A percentile compares a stretch with the other conserved stretches of the same genome.
Evolutionary conservation across 106 monocot species (phyloP).

Genomic region (Cymbidium sinense): DNA sequence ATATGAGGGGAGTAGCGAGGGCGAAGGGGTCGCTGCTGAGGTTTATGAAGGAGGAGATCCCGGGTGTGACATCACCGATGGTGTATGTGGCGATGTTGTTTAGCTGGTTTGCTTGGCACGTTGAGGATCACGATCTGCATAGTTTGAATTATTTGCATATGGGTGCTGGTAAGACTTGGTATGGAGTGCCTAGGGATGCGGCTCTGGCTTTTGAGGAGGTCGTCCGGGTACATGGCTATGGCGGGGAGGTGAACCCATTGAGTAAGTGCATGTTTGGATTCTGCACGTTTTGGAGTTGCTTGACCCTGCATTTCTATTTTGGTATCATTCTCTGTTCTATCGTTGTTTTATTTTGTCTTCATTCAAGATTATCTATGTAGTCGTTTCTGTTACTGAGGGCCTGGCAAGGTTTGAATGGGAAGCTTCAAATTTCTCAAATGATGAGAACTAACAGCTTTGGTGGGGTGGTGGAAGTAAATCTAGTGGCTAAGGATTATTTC

Average conservation of each 20-base stretch:
- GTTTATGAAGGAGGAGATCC: slow-evolving; percentile 94
- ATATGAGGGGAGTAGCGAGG: slow-evolving; percentile 91
- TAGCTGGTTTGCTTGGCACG: slow-evolving; percentile 99
- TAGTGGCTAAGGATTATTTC: not conserved
- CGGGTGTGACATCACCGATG: slow-evolving; percentile 95
- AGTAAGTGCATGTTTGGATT: slow-evolving; percentile 36
- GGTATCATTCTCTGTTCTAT: not conserved
- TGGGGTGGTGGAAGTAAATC: not conserved
- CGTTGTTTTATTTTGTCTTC: not conserved
- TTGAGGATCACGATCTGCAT: slow-evolving; percentile 94
- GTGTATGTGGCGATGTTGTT: slow-evolving; percentile 93
- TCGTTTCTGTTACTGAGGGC: not conserved
- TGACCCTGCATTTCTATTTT: not conserved
- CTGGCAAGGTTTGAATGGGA: not conserved
- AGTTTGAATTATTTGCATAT: slow-evolving; percentile 93
- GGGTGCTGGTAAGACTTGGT: slow-evolving; percentile 93
- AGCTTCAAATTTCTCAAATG: not conserved
- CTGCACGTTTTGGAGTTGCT: not conserved
- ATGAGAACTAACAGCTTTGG: not conserved
- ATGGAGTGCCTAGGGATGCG: slow-evolving; percentile 92
- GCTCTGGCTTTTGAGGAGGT: slow-evolving; percentile 84
- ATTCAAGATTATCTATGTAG: not conserved
- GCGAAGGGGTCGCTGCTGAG: slow-evolving; percentile 70
- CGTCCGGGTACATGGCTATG: slow-evolving; percentile 77
- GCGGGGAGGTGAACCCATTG: slow-evolving; percentile 80